A percentile compares a stretch with the other conserved stretches of the same genome.
Evolutionary conservation across 805 yeast genomes (phyloP).

Genomic region (Metschnikowia lachancei): DNA sequence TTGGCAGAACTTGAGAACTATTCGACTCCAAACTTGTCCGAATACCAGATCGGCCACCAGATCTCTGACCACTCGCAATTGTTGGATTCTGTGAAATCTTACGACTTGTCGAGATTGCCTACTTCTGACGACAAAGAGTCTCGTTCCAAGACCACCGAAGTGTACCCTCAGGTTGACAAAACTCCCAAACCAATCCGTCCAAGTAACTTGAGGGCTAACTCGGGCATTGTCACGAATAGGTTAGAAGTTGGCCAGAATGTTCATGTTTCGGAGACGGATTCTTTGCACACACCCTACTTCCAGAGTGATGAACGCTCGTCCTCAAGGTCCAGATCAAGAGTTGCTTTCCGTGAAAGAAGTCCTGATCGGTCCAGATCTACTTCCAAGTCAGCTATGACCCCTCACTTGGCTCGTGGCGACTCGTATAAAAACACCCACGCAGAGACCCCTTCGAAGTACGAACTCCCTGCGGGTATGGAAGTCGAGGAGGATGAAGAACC

Average conservation of each 20-base stretch:
- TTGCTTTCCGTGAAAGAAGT: conserved; percentile 13
- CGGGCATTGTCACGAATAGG: conserved; percentile 11
- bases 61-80: conserved; percentile 38
- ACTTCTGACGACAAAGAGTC: conserved; percentile 18
- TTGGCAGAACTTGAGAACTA: conserved; percentile 21
- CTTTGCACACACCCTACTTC: conserved; percentile 22
- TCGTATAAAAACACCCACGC: conserved; percentile 61
- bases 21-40: conserved; percentile 45
- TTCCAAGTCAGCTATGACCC: conserved; percentile 20
- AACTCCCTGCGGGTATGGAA: conserved; percentile 40
- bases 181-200: conserved; percentile 7
- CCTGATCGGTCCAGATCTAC: conserved; percentile 25
- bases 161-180: conserved; percentile 9
- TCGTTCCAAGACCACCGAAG: conserved; percentile 16
- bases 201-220: conserved; percentile 12
- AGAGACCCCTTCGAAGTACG: conserved; percentile 44
- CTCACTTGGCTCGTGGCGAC: conserved; percentile 72
- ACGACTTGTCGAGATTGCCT: conserved; percentile 31
- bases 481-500: conserved; percentile 26
- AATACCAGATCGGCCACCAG: conserved; percentile 42
- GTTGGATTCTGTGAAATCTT: conserved; percentile 33
- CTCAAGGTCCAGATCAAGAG: conserved; percentile 33
- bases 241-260: conserved; percentile 13
- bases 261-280: conserved; percentile 16
- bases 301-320: conserved; percentile 18